phyloP scores from a whole-genome alignment of 2,329 filamentous ascomycete species.

The Trichophyton schoenleinii region DNA sequence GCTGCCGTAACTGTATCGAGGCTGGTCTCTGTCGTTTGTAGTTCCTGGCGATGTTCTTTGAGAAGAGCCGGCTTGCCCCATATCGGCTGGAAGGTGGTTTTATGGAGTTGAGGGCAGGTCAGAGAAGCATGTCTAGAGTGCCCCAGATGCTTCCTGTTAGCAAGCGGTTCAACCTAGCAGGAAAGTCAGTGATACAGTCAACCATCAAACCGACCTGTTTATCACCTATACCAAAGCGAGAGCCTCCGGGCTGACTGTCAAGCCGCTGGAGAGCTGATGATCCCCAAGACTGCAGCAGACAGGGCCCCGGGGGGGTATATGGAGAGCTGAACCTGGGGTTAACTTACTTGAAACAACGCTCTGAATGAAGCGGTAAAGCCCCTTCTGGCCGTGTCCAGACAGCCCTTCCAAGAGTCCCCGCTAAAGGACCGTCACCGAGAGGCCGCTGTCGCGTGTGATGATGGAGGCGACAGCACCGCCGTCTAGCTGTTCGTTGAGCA shows the following conservation, averaged over 20 bases:
- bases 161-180: not conserved
- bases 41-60: not conserved
- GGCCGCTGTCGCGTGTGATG: not conserved
- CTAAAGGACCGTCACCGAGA: not conserved
- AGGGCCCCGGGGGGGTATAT: not conserved
- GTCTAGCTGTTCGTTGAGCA: not conserved
- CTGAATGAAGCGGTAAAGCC: not conserved
- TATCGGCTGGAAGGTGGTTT: not conserved
- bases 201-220: not conserved
- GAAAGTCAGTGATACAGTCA: not conserved
- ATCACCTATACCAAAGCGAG: not conserved
- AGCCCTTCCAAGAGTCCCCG: not conserved
- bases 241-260: not conserved
- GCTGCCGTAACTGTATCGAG: not conserved
- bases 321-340: not conserved
- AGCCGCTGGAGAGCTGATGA: not conserved
- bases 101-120: not conserved
- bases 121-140: not conserved
- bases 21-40: not conserved
- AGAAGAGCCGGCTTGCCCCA: constrained; percentile 11
- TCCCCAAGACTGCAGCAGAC: not conserved
- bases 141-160: not conserved
- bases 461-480: not conserved
- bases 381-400: not conserved
- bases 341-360: constrained; percentile 2